Conservation (phyloP, 345 rosid genomes). For the Gossypium mustelinum region DNA sequence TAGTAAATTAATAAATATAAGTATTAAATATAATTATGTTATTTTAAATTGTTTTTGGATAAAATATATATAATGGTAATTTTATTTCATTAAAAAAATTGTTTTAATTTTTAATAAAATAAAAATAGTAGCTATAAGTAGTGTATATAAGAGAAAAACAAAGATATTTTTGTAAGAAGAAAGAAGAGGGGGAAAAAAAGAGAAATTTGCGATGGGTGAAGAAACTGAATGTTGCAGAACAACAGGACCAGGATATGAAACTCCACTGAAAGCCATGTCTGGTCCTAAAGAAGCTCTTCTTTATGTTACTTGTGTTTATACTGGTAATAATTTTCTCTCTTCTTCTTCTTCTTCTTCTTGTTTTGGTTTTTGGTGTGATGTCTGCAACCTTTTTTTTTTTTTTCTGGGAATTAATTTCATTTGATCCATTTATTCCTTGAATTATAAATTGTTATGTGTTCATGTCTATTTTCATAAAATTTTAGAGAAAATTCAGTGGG, state of each 20-base stretch:
- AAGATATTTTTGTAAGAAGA: neutral
- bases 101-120: too few species aligned
- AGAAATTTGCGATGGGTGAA: neutral
- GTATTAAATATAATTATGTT: too few species aligned
- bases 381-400: neutral
- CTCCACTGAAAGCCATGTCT: slow-evolving; percentile 87
- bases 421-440: too few species aligned
- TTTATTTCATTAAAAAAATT: too few species aligned
- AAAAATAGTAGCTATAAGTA: too few species aligned
- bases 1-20: too few species aligned
- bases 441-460: too few species aligned
- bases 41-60: too few species aligned
- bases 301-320: slow-evolving; percentile 80
- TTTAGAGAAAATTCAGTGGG: too few species aligned
- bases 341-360: neutral
- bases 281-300: slow-evolving; percentile 76
- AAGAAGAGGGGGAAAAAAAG: too few species aligned
- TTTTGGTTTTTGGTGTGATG: neutral
- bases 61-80: too few species aligned
- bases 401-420: neutral
- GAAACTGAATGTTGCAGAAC: slow-evolving; percentile 40
- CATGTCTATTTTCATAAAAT: too few species aligned
- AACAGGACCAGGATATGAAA: slow-evolving; percentile 68
- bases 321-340: slow-evolving; percentile 33
- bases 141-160: neutral